Percentiles rank a stretch among this genome's conserved stretches.
phyloP scores from a whole-genome alignment of 306 rosid genomes.

The Quercus suber region DNA sequence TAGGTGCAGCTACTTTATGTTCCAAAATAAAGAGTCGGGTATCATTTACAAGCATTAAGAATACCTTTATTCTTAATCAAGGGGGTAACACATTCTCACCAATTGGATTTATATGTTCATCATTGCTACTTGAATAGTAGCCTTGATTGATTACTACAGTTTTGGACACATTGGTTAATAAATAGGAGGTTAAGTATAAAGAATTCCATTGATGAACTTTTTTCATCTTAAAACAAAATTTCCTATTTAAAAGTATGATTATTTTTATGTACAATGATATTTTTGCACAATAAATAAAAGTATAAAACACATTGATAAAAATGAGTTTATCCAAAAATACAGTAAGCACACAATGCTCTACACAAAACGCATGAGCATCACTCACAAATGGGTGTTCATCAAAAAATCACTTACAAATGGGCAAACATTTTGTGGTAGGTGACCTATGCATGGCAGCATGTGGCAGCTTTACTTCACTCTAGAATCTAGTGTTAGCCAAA shows the following conservation, averaged over 20 bases:
- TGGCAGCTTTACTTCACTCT: background rate
- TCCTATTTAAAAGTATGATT: too few species aligned
- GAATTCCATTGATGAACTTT: too few species aligned
- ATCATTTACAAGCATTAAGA: constrained; percentile 34
- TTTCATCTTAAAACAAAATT: too few species aligned
- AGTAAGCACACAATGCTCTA: too few species aligned
- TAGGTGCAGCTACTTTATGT: constrained; percentile 50
- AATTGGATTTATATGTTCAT: background rate
- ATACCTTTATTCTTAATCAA: constrained; percentile 29
- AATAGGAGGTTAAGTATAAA: background rate
- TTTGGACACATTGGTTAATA: background rate
- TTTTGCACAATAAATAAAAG: too few species aligned
- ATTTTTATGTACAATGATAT: too few species aligned
- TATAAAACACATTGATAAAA: too few species aligned
- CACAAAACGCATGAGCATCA: background rate
- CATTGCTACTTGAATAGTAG: background rate
- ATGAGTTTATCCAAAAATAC: too few species aligned
- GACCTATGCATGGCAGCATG: background rate
- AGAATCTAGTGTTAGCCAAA: background rate
- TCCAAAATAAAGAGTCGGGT: constrained; percentile 29
- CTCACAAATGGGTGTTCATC: too few species aligned
- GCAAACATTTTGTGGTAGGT: background rate
- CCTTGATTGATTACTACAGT: constrained; percentile 4
- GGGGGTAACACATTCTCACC: background rate
- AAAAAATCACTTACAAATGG: too few species aligned